These are phyloP conservation scores for Cryphonectria radicalis DNA, from an alignment of 2,329 filamentous ascomycete species.

Conservation along the genomic window DNA sequence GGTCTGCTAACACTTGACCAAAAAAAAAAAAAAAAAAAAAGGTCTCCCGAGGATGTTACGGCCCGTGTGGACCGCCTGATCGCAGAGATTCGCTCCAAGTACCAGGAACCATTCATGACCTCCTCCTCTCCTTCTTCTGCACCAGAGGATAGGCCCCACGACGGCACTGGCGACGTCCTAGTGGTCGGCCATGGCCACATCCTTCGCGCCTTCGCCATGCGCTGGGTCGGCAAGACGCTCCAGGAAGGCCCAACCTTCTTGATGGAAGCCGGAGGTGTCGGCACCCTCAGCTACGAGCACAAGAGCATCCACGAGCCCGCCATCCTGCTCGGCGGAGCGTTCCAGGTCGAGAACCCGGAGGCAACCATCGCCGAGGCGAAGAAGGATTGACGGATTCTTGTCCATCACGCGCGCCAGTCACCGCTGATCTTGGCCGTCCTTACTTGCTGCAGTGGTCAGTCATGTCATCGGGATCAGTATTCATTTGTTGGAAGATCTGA, in stretches of 20 bases:
- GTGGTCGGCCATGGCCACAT: constrained; percentile 92
- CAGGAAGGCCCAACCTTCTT: constrained; percentile 78
- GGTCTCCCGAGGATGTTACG: constrained; percentile 73
- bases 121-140: constrained; percentile 32
- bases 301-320: constrained; percentile 78
- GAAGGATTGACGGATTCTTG: constrained; percentile 21
- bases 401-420: not conserved
- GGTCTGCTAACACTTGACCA: not conserved
- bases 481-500: not conserved
- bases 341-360: constrained; percentile 52
- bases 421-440: too few species aligned
- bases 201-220: constrained; percentile 82
- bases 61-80: constrained; percentile 77
- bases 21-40: constrained; percentile 52
- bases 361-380: constrained; percentile 33
- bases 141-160: constrained; percentile 20
- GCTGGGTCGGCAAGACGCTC: constrained; percentile 78
- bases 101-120: constrained; percentile 66
- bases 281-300: constrained; percentile 80
- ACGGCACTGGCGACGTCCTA: constrained; percentile 64
- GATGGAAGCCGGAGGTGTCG: constrained; percentile 87
- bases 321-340: constrained; percentile 75
- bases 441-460: not conserved
- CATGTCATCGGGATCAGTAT: not conserved
- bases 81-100: constrained; percentile 69